Evolutionary conservation across 164 flowering plant species (phyloP).

Genomic region (Kalanchoe fedtschenkoi): DNA sequence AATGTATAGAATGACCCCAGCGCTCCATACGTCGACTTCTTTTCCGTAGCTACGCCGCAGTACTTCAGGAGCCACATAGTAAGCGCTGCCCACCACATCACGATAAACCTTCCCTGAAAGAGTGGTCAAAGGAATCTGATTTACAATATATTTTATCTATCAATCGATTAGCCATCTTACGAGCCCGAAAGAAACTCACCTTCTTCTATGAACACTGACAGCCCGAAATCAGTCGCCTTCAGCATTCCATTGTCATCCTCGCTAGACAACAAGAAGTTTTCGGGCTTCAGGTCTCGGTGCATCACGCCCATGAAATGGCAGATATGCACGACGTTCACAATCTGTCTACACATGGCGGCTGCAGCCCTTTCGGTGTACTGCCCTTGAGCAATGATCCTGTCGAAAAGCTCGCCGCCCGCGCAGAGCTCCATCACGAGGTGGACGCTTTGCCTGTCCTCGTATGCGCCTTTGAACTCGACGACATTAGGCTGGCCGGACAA

Average conservation of each 20-base stretch:
- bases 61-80: slow-evolving; percentile 90
- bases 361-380: background rate
- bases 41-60: slow-evolving; percentile 56
- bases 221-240: background rate
- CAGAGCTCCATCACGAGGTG: background rate
- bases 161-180: no score
- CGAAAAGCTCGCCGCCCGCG: background rate
- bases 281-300: background rate
- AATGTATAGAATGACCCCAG: slow-evolving; percentile 85
- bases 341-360: background rate
- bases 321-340: background rate
- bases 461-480: background rate
- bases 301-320: background rate
- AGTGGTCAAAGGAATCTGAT: background rate
- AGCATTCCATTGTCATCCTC: background rate
- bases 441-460: background rate
- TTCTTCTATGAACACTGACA: background rate
- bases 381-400: background rate
- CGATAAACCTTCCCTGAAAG: slow-evolving; percentile 48
- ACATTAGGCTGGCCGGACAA: background rate
- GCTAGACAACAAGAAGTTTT: background rate
- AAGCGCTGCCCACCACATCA: slow-evolving; percentile 83
- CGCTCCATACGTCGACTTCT: slow-evolving; percentile 94
- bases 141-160: background rate
- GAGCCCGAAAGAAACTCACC: background rate